A percentile compares a stretch with the other conserved stretches of the same genome.
Conservation (phyloP, 768 basidiomycete species). For the Tricholoma bakamatsutake region DNA sequence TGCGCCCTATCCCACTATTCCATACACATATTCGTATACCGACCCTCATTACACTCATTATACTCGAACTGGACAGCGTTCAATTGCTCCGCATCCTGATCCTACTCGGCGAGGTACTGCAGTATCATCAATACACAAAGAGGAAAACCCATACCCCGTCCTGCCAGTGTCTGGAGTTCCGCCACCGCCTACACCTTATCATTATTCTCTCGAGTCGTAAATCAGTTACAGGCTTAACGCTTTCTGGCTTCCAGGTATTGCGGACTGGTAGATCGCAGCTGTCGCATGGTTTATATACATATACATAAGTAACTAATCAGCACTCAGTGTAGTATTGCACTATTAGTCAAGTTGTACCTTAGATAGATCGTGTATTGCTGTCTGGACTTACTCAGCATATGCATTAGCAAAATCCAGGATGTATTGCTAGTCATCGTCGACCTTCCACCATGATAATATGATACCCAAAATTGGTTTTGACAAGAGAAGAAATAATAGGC, state of each 20-base stretch:
- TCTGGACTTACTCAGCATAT: background rate
- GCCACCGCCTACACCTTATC: constrained; percentile 8
- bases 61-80: constrained; percentile 2
- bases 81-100: constrained; percentile 7
- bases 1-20: background rate
- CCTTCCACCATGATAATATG: constrained; percentile 93
- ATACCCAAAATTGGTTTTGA: constrained; percentile 82
- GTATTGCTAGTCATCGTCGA: constrained; percentile 37
- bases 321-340: background rate
- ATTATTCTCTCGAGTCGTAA: constrained; percentile 13
- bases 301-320: background rate
- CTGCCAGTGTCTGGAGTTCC: constrained; percentile 7
- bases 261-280: background rate
- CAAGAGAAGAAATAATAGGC: constrained; percentile 61
- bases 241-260: background rate
- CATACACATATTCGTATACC: constrained; percentile 14
- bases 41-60: constrained; percentile 14
- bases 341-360: background rate
- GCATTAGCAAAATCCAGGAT: background rate
- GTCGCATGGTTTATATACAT: background rate
- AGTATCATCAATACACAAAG: constrained; percentile 4
- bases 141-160: constrained; percentile 17
- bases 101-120: constrained; percentile 1
- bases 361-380: background rate
- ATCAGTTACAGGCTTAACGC: background rate